Base-by-base conservation (phyloP, 129 eudicot genomes). In the Oenanthe sinensis region DNA sequence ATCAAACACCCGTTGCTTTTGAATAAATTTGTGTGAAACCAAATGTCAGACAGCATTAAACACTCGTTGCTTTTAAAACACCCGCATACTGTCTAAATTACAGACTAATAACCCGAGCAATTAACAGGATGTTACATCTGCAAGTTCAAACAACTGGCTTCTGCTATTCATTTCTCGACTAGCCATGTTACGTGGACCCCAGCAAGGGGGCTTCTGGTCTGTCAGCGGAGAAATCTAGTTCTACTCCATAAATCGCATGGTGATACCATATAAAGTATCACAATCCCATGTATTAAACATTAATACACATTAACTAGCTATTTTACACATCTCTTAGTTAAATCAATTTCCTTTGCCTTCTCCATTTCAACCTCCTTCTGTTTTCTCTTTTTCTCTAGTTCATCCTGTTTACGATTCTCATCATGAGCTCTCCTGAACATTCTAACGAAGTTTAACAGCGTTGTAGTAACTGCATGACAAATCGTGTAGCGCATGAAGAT, bases 361-460 rank as follows among this genome's bases (percentile, higher is more conserved):
- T 91, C 95, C 92, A 82, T 83, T 78, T 91, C 97, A 9, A 79
- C 87, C 82, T 91, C 98, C 81, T 90, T 91, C 62, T 84, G 88
- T 72, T 90, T 86, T 81, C 90, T 91, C 87, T 93, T 88, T 88
- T 78, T 90, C 79, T 91, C 98, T 43, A 85, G 54, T 83, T 95
- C 98, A 37, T 90, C 96, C 75, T 87, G 90, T 74, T 90, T 91
- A 48, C 76, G 72, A 77, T 90, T 95, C 85, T 91, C 97, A 43
- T 88, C 97, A 50, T 88, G 92, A n/a, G 96, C 92, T 86, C 90
- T 91, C 67, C 79, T 84, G 82, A 91, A 91, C 83, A 82, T 63
- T 81, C 89, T 87, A 83, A 90, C 96, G 78, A 95, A 95, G 89
- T 95, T 90, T 37, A 84, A 78, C 44, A 91, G 91, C 81, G 94